Percentiles rank a stretch among this genome's conserved stretches.
Evolutionary conservation across 2,329 filamentous ascomycete genomes (phyloP).

Genomic region (Talaromyces atroroseus): DNA sequence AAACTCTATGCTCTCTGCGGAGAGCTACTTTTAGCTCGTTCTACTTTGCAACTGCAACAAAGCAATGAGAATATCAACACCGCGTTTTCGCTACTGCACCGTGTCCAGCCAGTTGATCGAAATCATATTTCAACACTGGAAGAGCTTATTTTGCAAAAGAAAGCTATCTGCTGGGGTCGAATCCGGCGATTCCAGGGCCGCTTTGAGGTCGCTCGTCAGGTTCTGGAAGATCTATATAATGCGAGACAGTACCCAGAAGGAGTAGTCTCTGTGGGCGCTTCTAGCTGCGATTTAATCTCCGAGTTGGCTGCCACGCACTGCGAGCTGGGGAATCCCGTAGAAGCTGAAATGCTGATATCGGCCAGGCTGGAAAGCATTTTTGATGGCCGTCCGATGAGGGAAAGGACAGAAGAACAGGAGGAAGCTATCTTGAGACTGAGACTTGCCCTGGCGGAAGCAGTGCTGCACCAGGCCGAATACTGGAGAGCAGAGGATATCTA

Average conservation of each 20-base stretch:
- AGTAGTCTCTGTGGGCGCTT: background rate
- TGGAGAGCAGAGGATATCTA: conserved; percentile 7
- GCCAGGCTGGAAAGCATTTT: background rate
- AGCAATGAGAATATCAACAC: background rate
- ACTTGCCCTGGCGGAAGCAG: conserved; percentile 6
- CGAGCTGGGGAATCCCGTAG: background rate
- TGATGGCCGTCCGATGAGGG: background rate
- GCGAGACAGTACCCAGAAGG: conserved; percentile 2
- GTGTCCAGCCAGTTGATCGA: background rate
- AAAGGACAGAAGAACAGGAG: background rate
- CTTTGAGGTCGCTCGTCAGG: conserved; percentile 5
- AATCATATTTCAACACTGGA: conserved; percentile 6
- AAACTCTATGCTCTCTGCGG: conserved; percentile 1
- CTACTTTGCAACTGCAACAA: background rate
- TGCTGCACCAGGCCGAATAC: conserved; percentile 6
- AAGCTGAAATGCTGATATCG: conserved; percentile 5
- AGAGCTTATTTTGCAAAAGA: conserved; percentile 9
- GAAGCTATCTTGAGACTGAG: background rate
- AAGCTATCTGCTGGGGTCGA: background rate
- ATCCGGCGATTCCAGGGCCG: conserved; percentile 4
- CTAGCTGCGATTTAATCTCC: conserved; percentile 3
- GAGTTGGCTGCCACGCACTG: conserved; percentile 3
- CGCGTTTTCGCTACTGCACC: background rate
- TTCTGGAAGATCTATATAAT: conserved; percentile 7
- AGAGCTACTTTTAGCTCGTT: background rate